Base-by-base conservation (phyloP, 331 rosid species). In the Telfairia occidentalis region DNA sequence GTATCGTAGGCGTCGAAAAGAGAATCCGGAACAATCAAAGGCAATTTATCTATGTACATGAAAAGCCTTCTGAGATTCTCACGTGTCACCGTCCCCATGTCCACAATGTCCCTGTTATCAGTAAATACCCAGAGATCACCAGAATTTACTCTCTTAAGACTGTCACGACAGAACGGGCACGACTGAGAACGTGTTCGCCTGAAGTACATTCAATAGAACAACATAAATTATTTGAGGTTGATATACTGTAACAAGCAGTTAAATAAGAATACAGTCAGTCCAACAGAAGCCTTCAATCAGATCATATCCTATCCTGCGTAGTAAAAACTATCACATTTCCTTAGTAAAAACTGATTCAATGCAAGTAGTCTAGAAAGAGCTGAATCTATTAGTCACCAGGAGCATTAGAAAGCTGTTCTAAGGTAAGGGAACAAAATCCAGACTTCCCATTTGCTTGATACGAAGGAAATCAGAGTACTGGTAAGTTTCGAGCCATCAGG, bases 141-240 rank as follows among this genome's bases (percentile, higher is more conserved):
- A 0, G 98, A 93, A 81, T 89, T 84, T 73, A 93, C 98, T 80
- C 97, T 89, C 87, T 83, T 88, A 1, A 93, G 97, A 83, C 89
- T 88, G 84, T 93, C 96, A 0, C 97, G 94, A 59, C 98, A 93
- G 73, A 93, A 93, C 42, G 98, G 98, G 82, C 97, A 93, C 0
- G 97, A 93, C 61, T 88, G 92, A 2, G 98, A 93, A 74, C 97
- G 87, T 78, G 89, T 76, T 74, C 91, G 83, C 98, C 98, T 93
- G 97, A 78, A 81, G 52, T 55, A 59, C 43, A 28, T 60, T 30
- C 61, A 75, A 72, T 49, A 38, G 43, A 71, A 65, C 37, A 24
- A 58, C 52, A 28, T 9, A 40, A 40, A 74, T 30, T 30, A 38
- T 28, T 64, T 23, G n/a, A 69, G 3, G 5, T 19, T 18, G 21